These are phyloP conservation scores for Gossypium gossypioides DNA, from an alignment of 441 rosid species.

Conservation along the genomic window DNA sequence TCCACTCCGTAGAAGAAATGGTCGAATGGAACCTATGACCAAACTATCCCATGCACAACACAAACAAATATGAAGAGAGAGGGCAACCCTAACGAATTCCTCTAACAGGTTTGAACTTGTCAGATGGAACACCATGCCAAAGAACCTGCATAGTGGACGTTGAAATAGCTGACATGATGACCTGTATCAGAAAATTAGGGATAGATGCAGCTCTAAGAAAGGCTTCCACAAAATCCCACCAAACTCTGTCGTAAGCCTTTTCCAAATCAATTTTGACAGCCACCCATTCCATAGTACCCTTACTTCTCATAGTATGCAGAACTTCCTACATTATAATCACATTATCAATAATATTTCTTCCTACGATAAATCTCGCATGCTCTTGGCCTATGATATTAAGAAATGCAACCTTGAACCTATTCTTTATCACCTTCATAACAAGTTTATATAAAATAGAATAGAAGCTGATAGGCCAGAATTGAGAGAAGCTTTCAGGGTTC, in stretches of 20 bases:
- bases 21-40: neutral
- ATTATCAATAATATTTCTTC: neutral
- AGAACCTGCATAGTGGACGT: neutral
- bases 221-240: neutral
- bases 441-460: neutral
- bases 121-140: neutral
- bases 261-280: neutral
- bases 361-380: neutral
- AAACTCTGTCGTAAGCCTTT: neutral
- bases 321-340: neutral
- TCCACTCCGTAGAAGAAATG: neutral
- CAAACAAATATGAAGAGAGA: neutral
- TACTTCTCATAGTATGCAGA: neutral
- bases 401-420: neutral
- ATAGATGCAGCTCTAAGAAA: neutral
- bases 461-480: neutral
- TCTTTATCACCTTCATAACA: neutral
- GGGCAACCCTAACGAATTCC: neutral
- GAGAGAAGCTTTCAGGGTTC: neutral
- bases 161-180: no score
- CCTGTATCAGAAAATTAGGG: neutral
- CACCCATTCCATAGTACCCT: neutral
- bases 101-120: neutral
- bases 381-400: neutral
- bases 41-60: no score